These are phyloP conservation scores for Paxillus ammoniavirescens DNA, from an alignment of 768 basidiomycete genomes.

Conservation along the genomic window DNA sequence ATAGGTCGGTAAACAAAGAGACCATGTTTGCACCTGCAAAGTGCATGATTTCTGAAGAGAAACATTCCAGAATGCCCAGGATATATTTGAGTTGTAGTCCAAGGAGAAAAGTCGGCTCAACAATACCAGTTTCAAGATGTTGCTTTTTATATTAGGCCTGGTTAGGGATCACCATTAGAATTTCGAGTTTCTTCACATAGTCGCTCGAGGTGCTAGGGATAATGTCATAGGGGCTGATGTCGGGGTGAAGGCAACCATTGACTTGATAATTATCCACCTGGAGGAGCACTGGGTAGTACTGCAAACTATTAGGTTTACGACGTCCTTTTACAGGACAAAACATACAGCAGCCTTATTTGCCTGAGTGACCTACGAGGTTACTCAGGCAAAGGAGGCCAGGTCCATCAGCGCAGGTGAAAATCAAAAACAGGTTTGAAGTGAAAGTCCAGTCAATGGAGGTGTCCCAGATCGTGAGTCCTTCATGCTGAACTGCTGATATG, in stretches of 20 bases:
- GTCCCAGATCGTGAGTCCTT: too few relatives aligned
- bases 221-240: slow-evolving; percentile 20
- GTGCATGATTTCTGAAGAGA: slow-evolving; percentile 44
- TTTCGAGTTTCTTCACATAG: background rate
- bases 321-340: slow-evolving; percentile 31
- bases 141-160: slow-evolving; percentile 18
- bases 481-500: too few relatives aligned
- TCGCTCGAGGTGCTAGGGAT: background rate
- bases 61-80: slow-evolving; percentile 33
- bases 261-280: slow-evolving; percentile 24
- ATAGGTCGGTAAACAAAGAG: slow-evolving; percentile 12
- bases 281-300: slow-evolving; percentile 38
- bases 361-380: slow-evolving; percentile 37
- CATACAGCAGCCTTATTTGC: slow-evolving; percentile 21
- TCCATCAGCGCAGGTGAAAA: slow-evolving; percentile 31
- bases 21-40: slow-evolving; percentile 26
- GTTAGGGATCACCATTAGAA: too few relatives aligned
- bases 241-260: slow-evolving; percentile 18
- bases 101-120: slow-evolving; percentile 35
- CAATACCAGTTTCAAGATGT: slow-evolving; percentile 33
- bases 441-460: background rate
- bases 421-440: slow-evolving; percentile 13
- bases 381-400: slow-evolving; percentile 28
- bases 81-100: slow-evolving; percentile 24
- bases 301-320: slow-evolving; percentile 26